Conservation (phyloP, 164 flowering plant genomes). For the Piper longum region DNA sequence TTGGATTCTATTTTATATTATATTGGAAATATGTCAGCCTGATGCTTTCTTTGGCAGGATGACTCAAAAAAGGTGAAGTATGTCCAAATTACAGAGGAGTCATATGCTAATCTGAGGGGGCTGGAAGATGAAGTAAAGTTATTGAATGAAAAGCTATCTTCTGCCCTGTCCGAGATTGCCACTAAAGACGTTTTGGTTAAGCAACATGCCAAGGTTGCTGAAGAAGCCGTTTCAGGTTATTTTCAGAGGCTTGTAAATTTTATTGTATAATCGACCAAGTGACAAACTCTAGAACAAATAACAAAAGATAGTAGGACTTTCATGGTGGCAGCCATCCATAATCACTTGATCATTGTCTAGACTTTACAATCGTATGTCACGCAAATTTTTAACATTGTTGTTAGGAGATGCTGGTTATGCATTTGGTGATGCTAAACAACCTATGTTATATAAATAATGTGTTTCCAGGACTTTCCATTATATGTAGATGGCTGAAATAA, state of each 20-base stretch:
- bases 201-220: conserved; percentile 85
- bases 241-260: neutral
- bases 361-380: no score
- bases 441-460: no score
- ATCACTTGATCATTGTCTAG: no score
- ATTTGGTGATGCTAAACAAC: no score
- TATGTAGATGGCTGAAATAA: no score
- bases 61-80: conserved; percentile 51
- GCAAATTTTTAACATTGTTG: no score
- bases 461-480: no score
- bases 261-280: no score
- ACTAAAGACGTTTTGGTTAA: conserved; percentile 59
- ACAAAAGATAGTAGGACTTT: no score
- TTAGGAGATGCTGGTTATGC: no score
- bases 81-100: conserved; percentile 78
- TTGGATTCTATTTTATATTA: neutral
- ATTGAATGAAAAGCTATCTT: conserved; percentile 35
- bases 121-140: conserved; percentile 41
- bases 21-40: neutral
- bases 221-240: conserved; percentile 74
- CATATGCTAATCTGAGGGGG: conserved; percentile 63
- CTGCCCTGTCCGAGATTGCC: conserved; percentile 43
- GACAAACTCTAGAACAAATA: no score
- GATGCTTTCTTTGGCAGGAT: conserved; percentile 27
- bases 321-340: no score